Percentiles rank a stretch among this genome's conserved stretches.
Evolutionary conservation across 805 yeast genomes (phyloP).

Genomic region (Candida boleticola): DNA sequence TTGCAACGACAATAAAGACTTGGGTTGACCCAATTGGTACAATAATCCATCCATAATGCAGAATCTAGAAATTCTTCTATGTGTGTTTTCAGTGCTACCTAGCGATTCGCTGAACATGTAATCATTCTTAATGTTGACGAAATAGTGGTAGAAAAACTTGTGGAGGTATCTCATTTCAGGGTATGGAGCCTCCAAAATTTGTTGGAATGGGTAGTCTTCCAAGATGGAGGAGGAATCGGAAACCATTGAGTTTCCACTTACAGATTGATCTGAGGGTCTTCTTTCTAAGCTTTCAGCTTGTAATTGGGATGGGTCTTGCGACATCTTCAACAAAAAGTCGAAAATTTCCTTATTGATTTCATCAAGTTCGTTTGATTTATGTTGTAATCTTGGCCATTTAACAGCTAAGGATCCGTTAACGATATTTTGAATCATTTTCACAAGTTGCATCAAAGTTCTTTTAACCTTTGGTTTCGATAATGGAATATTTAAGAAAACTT

Average conservation of each 20-base stretch:
- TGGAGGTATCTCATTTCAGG: constrained; percentile 40
- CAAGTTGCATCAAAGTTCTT: constrained; percentile 72
- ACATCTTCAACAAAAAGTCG: constrained; percentile 24
- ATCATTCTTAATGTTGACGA: constrained; percentile 26
- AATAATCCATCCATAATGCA: constrained; percentile 47
- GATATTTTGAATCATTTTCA: constrained; percentile 80
- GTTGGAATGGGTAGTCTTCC: constrained; percentile 25
- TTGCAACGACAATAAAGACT: constrained; percentile 51
- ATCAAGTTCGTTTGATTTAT: constrained; percentile 39
- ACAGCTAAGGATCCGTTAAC: constrained; percentile 76
- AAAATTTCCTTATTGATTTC: constrained; percentile 26
- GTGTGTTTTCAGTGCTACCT: constrained; percentile 13
- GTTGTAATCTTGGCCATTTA: constrained; percentile 58
- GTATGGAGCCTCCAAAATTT: constrained; percentile 24
- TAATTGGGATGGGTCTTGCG: constrained; percentile 10
- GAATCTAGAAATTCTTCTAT: constrained; percentile 25
- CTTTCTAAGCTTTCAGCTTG: background rate
- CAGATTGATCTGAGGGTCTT: constrained; percentile 4
- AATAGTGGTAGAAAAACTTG: constrained; percentile 37
- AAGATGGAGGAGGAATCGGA: background rate
- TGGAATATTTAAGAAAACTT: constrained; percentile 43
- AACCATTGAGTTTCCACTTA: background rate
- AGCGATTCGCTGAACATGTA: constrained; percentile 25
- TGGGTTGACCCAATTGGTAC: constrained; percentile 57
- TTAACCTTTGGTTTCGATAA: constrained; percentile 39